A percentile compares a stretch with the other conserved stretches of the same genome.
Conservation (phyloP, 768 basidiomycete species). For the Tricholoma sp. region DNA sequence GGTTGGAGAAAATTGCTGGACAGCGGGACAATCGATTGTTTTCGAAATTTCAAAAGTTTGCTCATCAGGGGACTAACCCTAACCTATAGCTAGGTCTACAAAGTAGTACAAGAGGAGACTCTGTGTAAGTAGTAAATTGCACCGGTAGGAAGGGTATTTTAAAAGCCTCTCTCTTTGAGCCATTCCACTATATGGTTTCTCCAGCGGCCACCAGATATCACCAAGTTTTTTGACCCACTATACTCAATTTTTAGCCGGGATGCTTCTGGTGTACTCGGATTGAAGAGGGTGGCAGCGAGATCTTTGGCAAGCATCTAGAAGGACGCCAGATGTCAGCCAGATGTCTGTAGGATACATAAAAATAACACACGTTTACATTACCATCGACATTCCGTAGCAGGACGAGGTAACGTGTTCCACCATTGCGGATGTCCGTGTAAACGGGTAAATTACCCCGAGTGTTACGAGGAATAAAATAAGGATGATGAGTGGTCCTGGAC, state of each 20-base stretch:
- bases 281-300: constrained; percentile 47
- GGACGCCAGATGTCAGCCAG: neutral
- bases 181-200: constrained; percentile 57
- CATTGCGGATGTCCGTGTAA: constrained; percentile 70
- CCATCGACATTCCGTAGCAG: constrained; percentile 70
- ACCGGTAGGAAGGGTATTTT: neutral
- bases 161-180: constrained; percentile 66
- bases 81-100: constrained; percentile 22
- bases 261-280: constrained; percentile 38
- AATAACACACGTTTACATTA: constrained; percentile 44
- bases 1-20: constrained; percentile 13
- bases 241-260: constrained; percentile 44
- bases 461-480: constrained; percentile 67
- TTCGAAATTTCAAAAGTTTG: constrained; percentile 4
- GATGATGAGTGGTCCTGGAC: constrained; percentile 16
- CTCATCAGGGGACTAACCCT: constrained; percentile 11
- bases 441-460: constrained; percentile 65
- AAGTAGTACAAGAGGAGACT: neutral
- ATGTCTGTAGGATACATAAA: neutral
- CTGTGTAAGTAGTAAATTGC: neutral
- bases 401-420: constrained; percentile 51
- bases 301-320: constrained; percentile 56
- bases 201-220: constrained; percentile 61
- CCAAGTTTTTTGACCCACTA: constrained; percentile 44
- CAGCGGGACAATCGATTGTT: constrained; percentile 1